Base-by-base conservation (phyloP, 495 filamentous ascomycete species). In the Trichoderma asperelloides region DNA sequence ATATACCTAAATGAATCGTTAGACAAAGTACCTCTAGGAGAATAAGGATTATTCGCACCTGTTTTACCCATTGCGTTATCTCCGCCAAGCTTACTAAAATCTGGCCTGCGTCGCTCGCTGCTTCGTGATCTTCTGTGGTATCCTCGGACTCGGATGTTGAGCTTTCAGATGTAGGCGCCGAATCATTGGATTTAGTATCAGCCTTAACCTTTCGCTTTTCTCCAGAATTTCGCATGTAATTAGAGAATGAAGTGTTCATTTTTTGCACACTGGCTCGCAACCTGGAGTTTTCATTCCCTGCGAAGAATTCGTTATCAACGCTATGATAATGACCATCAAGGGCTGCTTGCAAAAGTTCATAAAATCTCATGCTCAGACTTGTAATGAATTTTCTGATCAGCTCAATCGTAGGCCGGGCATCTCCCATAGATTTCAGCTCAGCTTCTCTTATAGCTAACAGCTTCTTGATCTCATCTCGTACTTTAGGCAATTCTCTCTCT, bases 401-500 rank as follows among this genome's bases (percentile, higher is more conserved):
- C 16, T 43, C 41, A 15, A 41, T 25, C 30, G 57, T 70, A 15
- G 65, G 40, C 30, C 71, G 68, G 21, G 64, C 51, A 28, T 43
- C 39, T 5, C 73, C 73, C 11, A 74, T 47, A 1, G 55, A n/a
- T 13, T 39, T 45, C 2, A 70, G 43, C 39, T 71, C 62, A 6
- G 62, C 41, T 33, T 70, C 64, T 18, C 60, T 49, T 16, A 65
- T 57, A 18, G 15, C 28, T 7, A 74, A 39, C 21, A 28, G 60
- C 1, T 27, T 30, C 16, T 65, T 66, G 7, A 72, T 65, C 21
- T 71, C 70, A 3, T 65, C 39, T 9, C 65, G 39, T 13, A 72
- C 60, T n/a, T 68, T 67, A 1, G 72, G 72, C 2, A 74, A 45
- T 57, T 72, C 69, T 12, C 62, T 30, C 51, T 74, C 67, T 15